Evolutionary conservation across 73 alveolate genomes (phyloP).

Genomic region (Paramecium caudatum): DNA sequence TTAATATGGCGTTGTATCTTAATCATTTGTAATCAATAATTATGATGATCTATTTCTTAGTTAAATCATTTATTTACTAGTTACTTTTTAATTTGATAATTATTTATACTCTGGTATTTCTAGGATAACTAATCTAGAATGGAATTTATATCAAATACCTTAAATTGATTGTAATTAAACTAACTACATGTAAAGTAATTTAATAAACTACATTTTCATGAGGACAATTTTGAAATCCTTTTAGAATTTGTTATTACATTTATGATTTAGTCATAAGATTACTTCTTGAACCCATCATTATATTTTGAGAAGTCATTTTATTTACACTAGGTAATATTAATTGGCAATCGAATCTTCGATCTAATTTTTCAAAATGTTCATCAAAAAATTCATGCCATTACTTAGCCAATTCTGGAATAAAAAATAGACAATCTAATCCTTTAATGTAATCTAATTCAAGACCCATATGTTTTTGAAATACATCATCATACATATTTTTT

Average conservation of each 20-base stretch:
- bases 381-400: slow-evolving; percentile 26
- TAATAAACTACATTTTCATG: neutral
- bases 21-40: neutral
- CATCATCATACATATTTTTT: slow-evolving; percentile 16
- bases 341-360: neutral
- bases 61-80: neutral
- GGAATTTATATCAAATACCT: neutral
- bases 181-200: neutral
- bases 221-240: neutral
- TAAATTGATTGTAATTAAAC: slow-evolving; percentile 11
- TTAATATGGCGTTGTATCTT: neutral
- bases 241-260: neutral
- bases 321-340: neutral
- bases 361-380: slow-evolving; percentile 26
- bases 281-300: neutral
- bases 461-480: slow-evolving; percentile 26
- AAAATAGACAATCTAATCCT: slow-evolving; percentile 45
- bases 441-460: neutral
- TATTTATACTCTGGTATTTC: slow-evolving; percentile 24
- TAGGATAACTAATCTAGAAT: slow-evolving; percentile 27
- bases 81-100: neutral
- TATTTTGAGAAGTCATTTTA: neutral
- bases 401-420: slow-evolving; percentile 43
- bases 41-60: slow-evolving; percentile 36
- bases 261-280: neutral